These are phyloP conservation scores for Fusarium buxicola DNA, from an alignment of 2,329 filamentous ascomycete species.

Conservation along the genomic window DNA sequence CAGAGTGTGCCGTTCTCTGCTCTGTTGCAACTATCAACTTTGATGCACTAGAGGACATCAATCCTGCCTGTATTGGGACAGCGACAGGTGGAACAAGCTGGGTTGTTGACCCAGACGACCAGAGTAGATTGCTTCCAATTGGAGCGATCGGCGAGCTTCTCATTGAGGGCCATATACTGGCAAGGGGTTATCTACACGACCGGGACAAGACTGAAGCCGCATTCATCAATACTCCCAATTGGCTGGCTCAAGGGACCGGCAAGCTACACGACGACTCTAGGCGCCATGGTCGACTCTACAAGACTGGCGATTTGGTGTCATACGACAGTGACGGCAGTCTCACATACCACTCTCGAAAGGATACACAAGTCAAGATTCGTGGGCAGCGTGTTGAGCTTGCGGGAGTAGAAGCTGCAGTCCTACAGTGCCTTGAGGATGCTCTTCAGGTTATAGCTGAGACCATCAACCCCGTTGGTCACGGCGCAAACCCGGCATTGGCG, in stretches of 20 bases:
- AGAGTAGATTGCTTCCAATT: slow-evolving; percentile 7
- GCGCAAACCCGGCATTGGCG: slow-evolving; percentile 1
- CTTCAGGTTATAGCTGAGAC: slow-evolving; percentile 11
- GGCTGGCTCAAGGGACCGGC: not conserved
- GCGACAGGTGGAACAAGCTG: slow-evolving; percentile 7
- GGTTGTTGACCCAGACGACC: slow-evolving; percentile 21
- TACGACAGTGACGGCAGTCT: slow-evolving; percentile 48
- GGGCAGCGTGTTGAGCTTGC: slow-evolving; percentile 66
- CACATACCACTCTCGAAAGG: slow-evolving; percentile 62
- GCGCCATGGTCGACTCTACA: slow-evolving; percentile 49
- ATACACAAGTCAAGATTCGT: slow-evolving; percentile 68
- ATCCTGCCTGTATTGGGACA: slow-evolving; percentile 13
- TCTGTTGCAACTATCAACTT: slow-evolving; percentile 1
- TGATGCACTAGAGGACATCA: not conserved
- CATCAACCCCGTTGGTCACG: not conserved
- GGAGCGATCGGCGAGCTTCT: slow-evolving; percentile 11
- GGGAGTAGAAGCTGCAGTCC: slow-evolving; percentile 4
- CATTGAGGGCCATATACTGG: slow-evolving; percentile 18
- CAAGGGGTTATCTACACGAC: slow-evolving; percentile 8
- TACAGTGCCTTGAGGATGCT: not conserved
- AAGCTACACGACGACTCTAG: not conserved
- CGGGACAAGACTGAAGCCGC: slow-evolving; percentile 2
- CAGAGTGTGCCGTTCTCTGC: slow-evolving; percentile 19
- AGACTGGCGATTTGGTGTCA: slow-evolving; percentile 60
- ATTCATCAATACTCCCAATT: slow-evolving; percentile 5